Base-by-base conservation (phyloP, 108 stramenopile species). In the Mayamaea pseudoterrestris region DNA sequence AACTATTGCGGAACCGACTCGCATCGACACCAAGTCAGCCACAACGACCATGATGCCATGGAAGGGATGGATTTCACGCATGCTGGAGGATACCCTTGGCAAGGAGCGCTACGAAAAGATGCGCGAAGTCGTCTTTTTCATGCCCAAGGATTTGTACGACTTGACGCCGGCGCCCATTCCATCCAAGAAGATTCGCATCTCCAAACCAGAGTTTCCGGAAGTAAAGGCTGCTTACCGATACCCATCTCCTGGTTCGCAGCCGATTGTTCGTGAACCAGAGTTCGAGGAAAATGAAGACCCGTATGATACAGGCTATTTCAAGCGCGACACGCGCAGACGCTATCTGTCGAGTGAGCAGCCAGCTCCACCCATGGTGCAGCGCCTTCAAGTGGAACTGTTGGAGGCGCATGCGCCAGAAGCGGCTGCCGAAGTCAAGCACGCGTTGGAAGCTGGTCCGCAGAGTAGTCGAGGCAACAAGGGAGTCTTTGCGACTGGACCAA, bases 21-120 rank as follows among this genome's bases (percentile, higher is more conserved):
- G n/a, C n/a, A n/a, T n/a, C n/a, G n/a, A n/a, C n/a, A n/a, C n/a
- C n/a, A n/a, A n/a, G n/a, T n/a, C n/a, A n/a, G n/a, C n/a, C n/a
- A 74, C 72, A 40, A 58, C 61, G 27, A 66, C 80, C 54, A 69
- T 81, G 79, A 79, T 84, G 79, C 90, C 90, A 13, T 91, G 90
- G 90, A 70, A 65, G 43, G 84, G 84, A 27, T 91, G 84, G 84
- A 50, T 86, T 57, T 53, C 66, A 26, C 69, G 69, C 35, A 56
- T 74, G 41, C 53, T 86, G 28, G 44, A 58, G 27, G 74, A 78
- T 31, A 79, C 71, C 32, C 47, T 91, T 49, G 73, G 73, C 2
- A 58, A 64, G 21, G 65, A 72, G 11, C 60, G 49, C 7, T 82
- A 65, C 59, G 48, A 71, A 28, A 53, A 61, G 12, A 35, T 76